Base-by-base conservation (phyloP, 2,329 filamentous ascomycete species). In the Neocatenulostroma microsporum region DNA sequence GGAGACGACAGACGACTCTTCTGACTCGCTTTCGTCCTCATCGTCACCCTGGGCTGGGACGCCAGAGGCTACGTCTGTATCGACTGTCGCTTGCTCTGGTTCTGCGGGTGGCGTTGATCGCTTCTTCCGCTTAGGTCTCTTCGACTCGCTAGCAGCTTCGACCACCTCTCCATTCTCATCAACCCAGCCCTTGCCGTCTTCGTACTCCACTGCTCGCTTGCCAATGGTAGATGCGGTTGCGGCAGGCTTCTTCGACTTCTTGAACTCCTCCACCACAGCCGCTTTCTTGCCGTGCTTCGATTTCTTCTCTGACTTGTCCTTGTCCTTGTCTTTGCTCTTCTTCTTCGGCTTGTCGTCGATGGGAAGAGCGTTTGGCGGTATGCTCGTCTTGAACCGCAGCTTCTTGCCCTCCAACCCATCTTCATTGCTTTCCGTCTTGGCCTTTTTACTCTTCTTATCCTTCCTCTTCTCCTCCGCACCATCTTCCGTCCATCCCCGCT, bases 171-270 rank as follows among this genome's bases (percentile, higher is more conserved):
- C 88, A 12, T 80, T 68, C 43, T 78, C 75, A 50, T 94, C 82
- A 0, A 94, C 73, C 89, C 91, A 96, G 1, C 89, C 89, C 53
- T 83, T 80, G 15, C 82, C 87, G 36, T 94, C 82, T 26, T 91
- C 74, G 57, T 81, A 95, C 38, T 69, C 60, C 25, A 70, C 68
- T n/a, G 67, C 30, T 28, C 26, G 58, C 30, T 70, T 69, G 12
- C 60, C 58, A 8, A 59, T 61, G 2, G 62, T 62, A 2, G 64
- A 58, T 4, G 70, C 15, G n/a, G n/a, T n/a, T n/a, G n/a, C n/a
- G 9, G 17, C 24, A 23, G 36, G 67, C 57, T 86, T 89, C 24
- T 76, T 78, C 6, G 82, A 87, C 57, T 86, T 87, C 50, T 82
- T 76, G 56, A 95, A 96, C 57, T 98, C 91, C 60, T 96, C 88